A percentile compares a stretch with the other conserved stretches of the same genome.
Conservation (phyloP, 2,329 filamentous ascomycete genomes). For the Davidsoniella virescens region DNA sequence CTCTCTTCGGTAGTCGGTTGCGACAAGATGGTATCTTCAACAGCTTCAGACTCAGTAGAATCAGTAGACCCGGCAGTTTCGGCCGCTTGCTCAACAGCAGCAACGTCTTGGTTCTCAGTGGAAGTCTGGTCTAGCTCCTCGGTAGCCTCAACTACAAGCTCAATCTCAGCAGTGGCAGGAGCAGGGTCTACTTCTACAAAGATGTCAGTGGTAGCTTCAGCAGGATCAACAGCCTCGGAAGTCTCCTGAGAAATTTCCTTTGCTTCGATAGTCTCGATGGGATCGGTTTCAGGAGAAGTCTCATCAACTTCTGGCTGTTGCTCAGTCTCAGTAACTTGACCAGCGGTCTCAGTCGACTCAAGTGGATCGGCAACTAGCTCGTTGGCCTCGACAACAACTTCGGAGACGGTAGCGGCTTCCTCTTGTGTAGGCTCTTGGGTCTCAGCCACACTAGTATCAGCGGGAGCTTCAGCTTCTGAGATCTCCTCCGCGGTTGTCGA, state of each 20-base stretch:
- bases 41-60: slow-evolving; percentile 1
- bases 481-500: neutral
- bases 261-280: slow-evolving; percentile 7
- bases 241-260: neutral
- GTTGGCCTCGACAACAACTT: neutral
- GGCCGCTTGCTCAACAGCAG: neutral
- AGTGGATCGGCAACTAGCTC: neutral
- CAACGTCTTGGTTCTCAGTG: neutral
- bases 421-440: neutral
- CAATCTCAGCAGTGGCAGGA: neutral
- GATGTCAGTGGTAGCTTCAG: slow-evolving; percentile 13
- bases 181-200: slow-evolving; percentile 6
- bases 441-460: neutral
- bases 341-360: neutral
- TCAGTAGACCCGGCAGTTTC: slow-evolving; percentile 3
- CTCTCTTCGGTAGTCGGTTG: too few species aligned
- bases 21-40: slow-evolving; percentile 1
- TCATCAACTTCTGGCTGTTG: slow-evolving; percentile 10
- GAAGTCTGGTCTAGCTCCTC: neutral
- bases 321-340: neutral
- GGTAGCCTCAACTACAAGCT: neutral
- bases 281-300: slow-evolving; percentile 1
- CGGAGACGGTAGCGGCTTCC: neutral
- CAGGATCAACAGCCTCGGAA: slow-evolving; percentile 1
- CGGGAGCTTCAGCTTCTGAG: neutral